A percentile compares a stretch with the other conserved stretches of the same genome.
Conservation (phyloP, 257 asterid species). For the Solanum stenotomum region DNA sequence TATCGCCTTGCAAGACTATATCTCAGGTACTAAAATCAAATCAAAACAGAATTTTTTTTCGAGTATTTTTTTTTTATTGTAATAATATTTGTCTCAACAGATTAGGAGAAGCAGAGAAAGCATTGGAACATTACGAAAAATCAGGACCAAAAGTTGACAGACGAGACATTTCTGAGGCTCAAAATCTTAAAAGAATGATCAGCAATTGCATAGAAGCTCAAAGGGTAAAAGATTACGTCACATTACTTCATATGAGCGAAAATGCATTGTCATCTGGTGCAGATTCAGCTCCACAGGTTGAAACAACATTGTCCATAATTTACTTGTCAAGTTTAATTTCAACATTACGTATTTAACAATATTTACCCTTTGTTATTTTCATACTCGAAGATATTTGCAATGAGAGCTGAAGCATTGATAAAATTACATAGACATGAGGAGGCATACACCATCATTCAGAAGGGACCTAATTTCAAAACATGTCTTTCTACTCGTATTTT, state of each 20-base stretch:
- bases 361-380: background rate
- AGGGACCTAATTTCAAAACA: conserved; percentile 12
- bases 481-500: conserved; percentile 20
- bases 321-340: background rate
- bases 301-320: too few species aligned
- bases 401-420: conserved; percentile 56
- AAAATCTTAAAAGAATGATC: conserved; percentile 24
- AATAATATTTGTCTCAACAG: conserved; percentile 14
- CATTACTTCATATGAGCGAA: conserved; percentile 24
- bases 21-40: conserved; percentile 23
- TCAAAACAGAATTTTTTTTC: background rate
- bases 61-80: background rate
- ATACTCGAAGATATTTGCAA: conserved; percentile 30
- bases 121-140: conserved; percentile 29
- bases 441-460: conserved; percentile 27
- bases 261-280: conserved; percentile 36
- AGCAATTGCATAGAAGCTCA: conserved; percentile 22
- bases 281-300: conserved; percentile 58
- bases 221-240: conserved; percentile 31
- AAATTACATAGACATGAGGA: conserved; percentile 45
- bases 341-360: background rate
- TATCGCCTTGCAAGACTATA: conserved; percentile 46
- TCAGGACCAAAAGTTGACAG: conserved; percentile 33
- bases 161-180: conserved; percentile 31
- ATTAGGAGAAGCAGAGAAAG: conserved; percentile 54